phyloP scores from a whole-genome alignment of 169 alveolate genomes.

The Plasmodium vinckei region DNA sequence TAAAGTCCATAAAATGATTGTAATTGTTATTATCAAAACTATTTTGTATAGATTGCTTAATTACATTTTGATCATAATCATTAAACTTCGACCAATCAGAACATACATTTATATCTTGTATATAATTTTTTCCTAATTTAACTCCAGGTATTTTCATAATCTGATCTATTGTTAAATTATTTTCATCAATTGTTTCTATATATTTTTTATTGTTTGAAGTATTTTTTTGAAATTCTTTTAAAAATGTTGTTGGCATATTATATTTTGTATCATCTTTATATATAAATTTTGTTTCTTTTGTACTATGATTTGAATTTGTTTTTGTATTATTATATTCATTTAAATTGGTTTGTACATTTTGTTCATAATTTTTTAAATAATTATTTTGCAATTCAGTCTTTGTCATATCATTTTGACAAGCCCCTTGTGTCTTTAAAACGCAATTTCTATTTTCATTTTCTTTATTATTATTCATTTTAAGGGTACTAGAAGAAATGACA shows the following conservation, averaged over 20 bases:
- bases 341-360: background rate
- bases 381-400: background rate
- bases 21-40: conserved; percentile 27
- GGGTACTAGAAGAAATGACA: background rate
- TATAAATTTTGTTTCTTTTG: conserved; percentile 19
- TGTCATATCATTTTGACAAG: background rate
- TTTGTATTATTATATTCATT: background rate
- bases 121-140: conserved; percentile 56
- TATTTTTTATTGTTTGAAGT: conserved; percentile 18
- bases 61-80: conserved; percentile 58
- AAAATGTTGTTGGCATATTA: conserved; percentile 1
- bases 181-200: conserved; percentile 13
- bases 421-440: conserved; percentile 14
- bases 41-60: conserved; percentile 47
- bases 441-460: conserved; percentile 13
- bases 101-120: conserved; percentile 62
- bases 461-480: background rate
- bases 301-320: background rate
- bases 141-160: conserved; percentile 75
- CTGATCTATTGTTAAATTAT: conserved; percentile 36
- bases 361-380: background rate
- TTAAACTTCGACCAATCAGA: conserved; percentile 66
- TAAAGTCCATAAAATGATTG: conserved; percentile 19
- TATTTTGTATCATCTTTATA: conserved; percentile 17
- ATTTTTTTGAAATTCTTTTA: conserved; percentile 16